phyloP scores from a whole-genome alignment of 2,329 filamentous ascomycete species.

The Exserohilum turcica region DNA sequence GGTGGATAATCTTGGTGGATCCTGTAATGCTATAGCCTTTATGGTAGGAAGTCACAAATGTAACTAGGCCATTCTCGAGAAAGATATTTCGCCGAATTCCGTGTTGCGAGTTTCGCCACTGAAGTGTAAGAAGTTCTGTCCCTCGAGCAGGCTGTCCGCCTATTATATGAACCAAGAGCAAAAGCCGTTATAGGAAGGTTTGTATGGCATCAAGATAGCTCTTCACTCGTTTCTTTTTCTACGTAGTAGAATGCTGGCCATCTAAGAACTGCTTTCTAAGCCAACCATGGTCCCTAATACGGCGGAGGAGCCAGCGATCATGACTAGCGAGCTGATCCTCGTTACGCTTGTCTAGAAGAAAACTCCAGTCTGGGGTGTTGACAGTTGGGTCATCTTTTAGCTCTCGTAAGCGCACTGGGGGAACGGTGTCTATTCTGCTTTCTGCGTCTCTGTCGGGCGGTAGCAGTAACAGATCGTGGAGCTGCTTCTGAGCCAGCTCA shows the following conservation, averaged over 20 bases:
- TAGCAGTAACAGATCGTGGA: neutral
- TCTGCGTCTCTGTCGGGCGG: neutral
- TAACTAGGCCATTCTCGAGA: neutral
- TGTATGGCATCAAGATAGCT: neutral
- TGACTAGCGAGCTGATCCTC: neutral
- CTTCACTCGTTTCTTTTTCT: neutral
- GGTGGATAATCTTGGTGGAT: neutral
- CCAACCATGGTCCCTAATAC: neutral
- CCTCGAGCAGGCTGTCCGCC: neutral
- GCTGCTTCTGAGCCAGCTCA: neutral
- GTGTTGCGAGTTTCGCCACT: neutral
- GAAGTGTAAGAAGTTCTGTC: neutral
- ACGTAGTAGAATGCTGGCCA: neutral
- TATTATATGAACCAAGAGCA: neutral
- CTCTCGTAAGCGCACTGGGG: neutral
- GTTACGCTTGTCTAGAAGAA: neutral
- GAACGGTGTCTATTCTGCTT: neutral
- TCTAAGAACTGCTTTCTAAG: constrained; percentile 1
- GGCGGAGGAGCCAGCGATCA: neutral
- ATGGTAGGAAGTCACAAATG: neutral
- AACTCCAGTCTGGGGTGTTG: neutral
- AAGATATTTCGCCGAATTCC: neutral
- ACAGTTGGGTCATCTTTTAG: constrained; percentile 1
- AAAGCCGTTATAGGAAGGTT: neutral
- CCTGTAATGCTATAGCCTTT: no score